Conservation (phyloP, 352 stramenopile species). For the Phytophthora litchii region DNA sequence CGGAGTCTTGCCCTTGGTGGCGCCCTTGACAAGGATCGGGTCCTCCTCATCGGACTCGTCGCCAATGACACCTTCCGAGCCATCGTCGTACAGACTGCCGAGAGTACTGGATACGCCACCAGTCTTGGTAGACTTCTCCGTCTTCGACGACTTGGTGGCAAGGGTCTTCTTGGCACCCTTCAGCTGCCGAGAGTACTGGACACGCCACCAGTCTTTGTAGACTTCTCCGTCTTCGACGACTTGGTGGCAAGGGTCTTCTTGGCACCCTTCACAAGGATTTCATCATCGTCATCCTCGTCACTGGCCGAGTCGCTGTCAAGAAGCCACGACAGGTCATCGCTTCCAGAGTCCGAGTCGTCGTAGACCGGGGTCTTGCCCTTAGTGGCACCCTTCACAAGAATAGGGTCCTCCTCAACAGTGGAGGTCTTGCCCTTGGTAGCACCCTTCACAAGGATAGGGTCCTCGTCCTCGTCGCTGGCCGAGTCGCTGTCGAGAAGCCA, state of each 20-base stretch:
- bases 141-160: constrained; percentile 14
- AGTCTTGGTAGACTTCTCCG: constrained; percentile 22
- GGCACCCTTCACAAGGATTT: constrained; percentile 15
- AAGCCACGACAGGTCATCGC: constrained; percentile 27
- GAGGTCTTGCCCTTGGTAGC: constrained; percentile 13
- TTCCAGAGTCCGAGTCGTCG: constrained; percentile 1
- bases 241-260: constrained; percentile 15
- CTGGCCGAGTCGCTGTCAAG: constrained; percentile 15
- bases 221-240: constrained; percentile 16
- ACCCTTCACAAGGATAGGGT: constrained; percentile 3
- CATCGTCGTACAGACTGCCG: constrained; percentile 23
- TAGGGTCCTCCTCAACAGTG: constrained; percentile 1
- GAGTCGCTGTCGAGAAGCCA: constrained; percentile 24
- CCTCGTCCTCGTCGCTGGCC: neutral
- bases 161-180: constrained; percentile 11
- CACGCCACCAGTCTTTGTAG: constrained; percentile 11
- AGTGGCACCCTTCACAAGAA: constrained; percentile 9
- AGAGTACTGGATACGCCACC: neutral
- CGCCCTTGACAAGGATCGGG: constrained; percentile 10
- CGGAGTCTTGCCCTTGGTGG: constrained; percentile 4
- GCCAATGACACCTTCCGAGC: constrained; percentile 20
- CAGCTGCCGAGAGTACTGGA: constrained; percentile 4
- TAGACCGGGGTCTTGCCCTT: neutral
- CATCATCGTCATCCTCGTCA: neutral
- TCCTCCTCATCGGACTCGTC: constrained; percentile 19